A percentile compares a stretch with the other conserved stretches of the same genome.
These are phyloP conservation scores for Lecanosticta acicola DNA, from an alignment of 2,329 filamentous ascomycete genomes.

Conservation along the genomic window DNA sequence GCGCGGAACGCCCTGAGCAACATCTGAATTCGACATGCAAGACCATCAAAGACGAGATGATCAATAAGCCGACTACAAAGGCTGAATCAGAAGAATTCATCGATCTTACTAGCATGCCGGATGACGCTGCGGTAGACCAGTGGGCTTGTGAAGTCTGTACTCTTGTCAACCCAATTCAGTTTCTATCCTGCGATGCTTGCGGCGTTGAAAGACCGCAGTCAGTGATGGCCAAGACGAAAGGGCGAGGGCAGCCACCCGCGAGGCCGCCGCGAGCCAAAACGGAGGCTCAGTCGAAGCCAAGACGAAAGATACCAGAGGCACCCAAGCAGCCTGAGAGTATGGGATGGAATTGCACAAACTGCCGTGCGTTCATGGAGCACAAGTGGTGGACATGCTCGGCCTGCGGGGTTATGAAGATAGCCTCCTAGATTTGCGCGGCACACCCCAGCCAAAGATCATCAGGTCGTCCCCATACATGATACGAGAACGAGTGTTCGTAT, in stretches of 20 bases:
- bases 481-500: too few species aligned
- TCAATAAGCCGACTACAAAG: constrained; percentile 3
- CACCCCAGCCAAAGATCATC: too few species aligned
- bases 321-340: constrained; percentile 43
- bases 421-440: constrained; percentile 34
- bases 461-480: too few species aligned
- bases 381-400: constrained; percentile 60
- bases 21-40: constrained; percentile 7
- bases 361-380: constrained; percentile 58
- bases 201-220: constrained; percentile 48
- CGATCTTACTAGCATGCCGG: constrained; percentile 30
- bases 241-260: not conserved
- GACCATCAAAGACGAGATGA: constrained; percentile 11
- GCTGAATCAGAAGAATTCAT: constrained; percentile 5
- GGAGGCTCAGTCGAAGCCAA: constrained; percentile 1
- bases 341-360: constrained; percentile 55
- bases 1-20: constrained; percentile 2
- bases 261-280: constrained; percentile 8
- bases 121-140: constrained; percentile 26
- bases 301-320: constrained; percentile 1
- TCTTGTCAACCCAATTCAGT: constrained; percentile 55
- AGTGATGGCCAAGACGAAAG: not conserved
- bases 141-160: constrained; percentile 60
- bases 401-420: constrained; percentile 55
- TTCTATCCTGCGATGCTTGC: constrained; percentile 57